Evolutionary conservation across 257 asterid species (phyloP).

Genomic region (Avicennia marina): DNA sequence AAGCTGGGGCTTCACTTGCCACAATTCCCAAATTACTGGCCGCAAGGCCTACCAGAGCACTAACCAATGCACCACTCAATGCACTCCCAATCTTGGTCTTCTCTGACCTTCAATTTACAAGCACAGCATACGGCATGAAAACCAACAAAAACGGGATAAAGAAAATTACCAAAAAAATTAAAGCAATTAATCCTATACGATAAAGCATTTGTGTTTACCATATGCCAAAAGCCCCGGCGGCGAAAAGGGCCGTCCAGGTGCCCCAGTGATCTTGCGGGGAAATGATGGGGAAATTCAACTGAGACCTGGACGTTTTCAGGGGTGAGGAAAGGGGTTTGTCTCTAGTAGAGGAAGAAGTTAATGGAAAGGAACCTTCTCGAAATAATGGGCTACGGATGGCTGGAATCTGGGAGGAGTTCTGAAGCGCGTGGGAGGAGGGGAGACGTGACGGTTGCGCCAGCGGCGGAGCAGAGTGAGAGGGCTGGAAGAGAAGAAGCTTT

Average conservation of each 20-base stretch:
- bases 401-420: conserved; percentile 9
- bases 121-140: not conserved
- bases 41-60: conserved; percentile 68
- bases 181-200: too few relatives aligned
- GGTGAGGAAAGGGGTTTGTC: conserved; percentile 11
- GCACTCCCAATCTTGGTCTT: conserved; percentile 80
- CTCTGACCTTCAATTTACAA: conserved; percentile 64
- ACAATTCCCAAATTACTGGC: conserved; percentile 85
- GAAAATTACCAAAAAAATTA: not conserved
- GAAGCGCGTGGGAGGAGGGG: conserved; percentile 13
- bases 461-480: conserved; percentile 12
- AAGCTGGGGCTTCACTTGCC: conserved; percentile 69
- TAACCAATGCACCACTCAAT: conserved; percentile 88
- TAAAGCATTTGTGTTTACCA: conserved; percentile 56
- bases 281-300: conserved; percentile 62
- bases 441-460: conserved; percentile 15
- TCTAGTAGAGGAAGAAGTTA: conserved; percentile 1
- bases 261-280: conserved; percentile 97
- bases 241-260: conserved; percentile 87
- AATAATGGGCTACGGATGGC: not conserved
- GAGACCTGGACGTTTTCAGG: conserved; percentile 32
- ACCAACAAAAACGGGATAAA: too few relatives aligned
- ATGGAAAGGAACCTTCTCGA: conserved; percentile 14
- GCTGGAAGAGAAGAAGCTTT: conserved; percentile 10
- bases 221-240: conserved; percentile 90